Evolutionary conservation across 495 filamentous ascomycete genomes (phyloP).

Genomic region (Patellaria atrata): DNA sequence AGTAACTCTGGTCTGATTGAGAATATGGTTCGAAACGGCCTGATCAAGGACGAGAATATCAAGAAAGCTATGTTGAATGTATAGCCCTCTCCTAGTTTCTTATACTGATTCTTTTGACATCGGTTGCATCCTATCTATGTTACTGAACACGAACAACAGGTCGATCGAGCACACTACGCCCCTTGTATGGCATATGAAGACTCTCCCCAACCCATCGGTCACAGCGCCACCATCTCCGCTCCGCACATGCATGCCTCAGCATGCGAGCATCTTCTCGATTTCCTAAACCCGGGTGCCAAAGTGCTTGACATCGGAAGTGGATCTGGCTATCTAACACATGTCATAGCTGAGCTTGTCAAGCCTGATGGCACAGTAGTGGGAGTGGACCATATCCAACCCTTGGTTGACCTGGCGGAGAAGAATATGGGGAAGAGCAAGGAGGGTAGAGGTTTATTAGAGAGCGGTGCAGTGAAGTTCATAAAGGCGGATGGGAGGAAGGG

Average conservation of each 20-base stretch:
- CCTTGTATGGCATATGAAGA: constrained; percentile 61
- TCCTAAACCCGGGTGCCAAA: constrained; percentile 33
- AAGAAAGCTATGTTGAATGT: constrained; percentile 68
- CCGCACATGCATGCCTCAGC: constrained; percentile 90
- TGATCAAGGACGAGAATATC: constrained; percentile 59
- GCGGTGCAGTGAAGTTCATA: constrained; percentile 54
- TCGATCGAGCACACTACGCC: constrained; percentile 81
- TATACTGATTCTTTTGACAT: constrained; percentile 1
- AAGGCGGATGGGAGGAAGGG: constrained; percentile 72
- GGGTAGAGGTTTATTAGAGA: constrained; percentile 46
- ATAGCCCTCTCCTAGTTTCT: constrained; percentile 2
- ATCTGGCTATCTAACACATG: constrained; percentile 81
- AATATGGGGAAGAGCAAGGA: constrained; percentile 63
- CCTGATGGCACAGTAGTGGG: constrained; percentile 54
- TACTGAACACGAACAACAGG: constrained; percentile 35
- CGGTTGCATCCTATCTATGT: constrained; percentile 3
- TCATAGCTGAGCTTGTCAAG: constrained; percentile 67
- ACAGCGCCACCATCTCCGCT: constrained; percentile 79
- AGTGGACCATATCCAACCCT: constrained; percentile 71
- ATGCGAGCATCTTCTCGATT: constrained; percentile 37
- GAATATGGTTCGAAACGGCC: constrained; percentile 54
- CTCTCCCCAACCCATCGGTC: constrained; percentile 80
- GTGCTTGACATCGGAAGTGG: constrained; percentile 87
- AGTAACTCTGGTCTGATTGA: constrained; percentile 65
- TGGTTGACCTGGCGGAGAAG: constrained; percentile 53